Base-by-base conservation (phyloP, 495 filamentous ascomycete genomes). In the Aspergillus diversus region DNA sequence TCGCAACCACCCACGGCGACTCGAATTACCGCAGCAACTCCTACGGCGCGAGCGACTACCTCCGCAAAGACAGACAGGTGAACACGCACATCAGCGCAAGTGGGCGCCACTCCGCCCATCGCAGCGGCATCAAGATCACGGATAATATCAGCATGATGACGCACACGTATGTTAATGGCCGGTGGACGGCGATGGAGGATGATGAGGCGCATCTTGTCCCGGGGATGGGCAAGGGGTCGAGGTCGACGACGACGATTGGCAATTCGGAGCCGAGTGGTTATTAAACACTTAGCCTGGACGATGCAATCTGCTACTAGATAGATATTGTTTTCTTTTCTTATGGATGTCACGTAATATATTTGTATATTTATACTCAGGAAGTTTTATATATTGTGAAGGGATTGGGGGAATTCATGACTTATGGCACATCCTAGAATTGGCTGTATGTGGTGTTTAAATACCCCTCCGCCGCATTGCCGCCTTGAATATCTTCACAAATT, bases 381-480 rank as follows among this genome's bases (percentile, higher is more conserved):
- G 21, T 1, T 27, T 27, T 27, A 27, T 27, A 27, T 27, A 27
- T 27, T 27, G 21, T 27, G 21, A 27, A 27, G 21, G 21, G 21
- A 27, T 27, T 1, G 21, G 21, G 21, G 21, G 21, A 27, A 27
- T 27, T 27, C 21, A 27, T 27, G 21, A 27, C 21, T 27, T 27
- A 27, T 27, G 21, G 21, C 21, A 2, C 21, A 27, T 27, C 21
- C 21, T 27, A 1, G 2, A 1, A 1, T 27, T 27, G 21, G 21
- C 21, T 27, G 21, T 27, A 27, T 27, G 21, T 27, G 21, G 21
- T 27, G 9, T 71, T 27, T 43, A 57, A 0, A 43, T 15, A n/a
- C 55, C 55, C 2, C 55, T 31, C 69, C 69, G 55, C 71, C 83
- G 21, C 33, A 57, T 42, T 5, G 55, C 55, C n/a, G 55, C 33